phyloP scores from a whole-genome alignment of 2,329 filamentous ascomycete species.

The Bipolaris bicolor region DNA sequence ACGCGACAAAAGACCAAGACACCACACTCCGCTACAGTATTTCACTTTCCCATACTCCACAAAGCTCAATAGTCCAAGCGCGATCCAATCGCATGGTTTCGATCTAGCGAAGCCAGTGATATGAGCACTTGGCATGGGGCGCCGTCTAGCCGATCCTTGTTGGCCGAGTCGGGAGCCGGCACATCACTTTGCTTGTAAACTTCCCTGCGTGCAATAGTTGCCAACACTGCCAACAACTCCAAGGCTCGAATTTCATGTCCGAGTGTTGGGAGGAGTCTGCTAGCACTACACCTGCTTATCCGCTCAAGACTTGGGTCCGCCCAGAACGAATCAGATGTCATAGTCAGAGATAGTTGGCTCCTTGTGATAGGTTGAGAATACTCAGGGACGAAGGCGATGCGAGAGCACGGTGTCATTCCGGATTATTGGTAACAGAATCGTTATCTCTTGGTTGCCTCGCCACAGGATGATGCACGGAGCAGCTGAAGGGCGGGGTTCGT shows the following conservation, averaged over 20 bases:
- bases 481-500: constrained; percentile 10
- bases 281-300: background rate
- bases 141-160: constrained; percentile 20
- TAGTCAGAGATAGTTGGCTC: background rate
- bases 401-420: background rate
- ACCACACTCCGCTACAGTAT: constrained; percentile 20
- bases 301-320: background rate
- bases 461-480: constrained; percentile 18
- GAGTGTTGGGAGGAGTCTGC: background rate
- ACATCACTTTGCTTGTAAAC: constrained; percentile 24
- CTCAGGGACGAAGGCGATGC: background rate
- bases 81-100: constrained; percentile 6
- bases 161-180: constrained; percentile 32
- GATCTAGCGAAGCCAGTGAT: constrained; percentile 5
- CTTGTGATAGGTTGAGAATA: constrained; percentile 1
- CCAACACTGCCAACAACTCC: constrained; percentile 30
- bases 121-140: constrained; percentile 4
- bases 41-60: constrained; percentile 3
- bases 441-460: constrained; percentile 31
- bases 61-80: background rate
- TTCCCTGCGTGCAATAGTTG: constrained; percentile 24
- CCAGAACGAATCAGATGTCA: constrained; percentile 5
- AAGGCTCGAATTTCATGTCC: constrained; percentile 14
- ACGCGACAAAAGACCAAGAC: constrained; percentile 22
- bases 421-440: constrained; percentile 15